phyloP scores from a whole-genome alignment of 208 protist genomes.

The Strigomonas culicis region DNA sequence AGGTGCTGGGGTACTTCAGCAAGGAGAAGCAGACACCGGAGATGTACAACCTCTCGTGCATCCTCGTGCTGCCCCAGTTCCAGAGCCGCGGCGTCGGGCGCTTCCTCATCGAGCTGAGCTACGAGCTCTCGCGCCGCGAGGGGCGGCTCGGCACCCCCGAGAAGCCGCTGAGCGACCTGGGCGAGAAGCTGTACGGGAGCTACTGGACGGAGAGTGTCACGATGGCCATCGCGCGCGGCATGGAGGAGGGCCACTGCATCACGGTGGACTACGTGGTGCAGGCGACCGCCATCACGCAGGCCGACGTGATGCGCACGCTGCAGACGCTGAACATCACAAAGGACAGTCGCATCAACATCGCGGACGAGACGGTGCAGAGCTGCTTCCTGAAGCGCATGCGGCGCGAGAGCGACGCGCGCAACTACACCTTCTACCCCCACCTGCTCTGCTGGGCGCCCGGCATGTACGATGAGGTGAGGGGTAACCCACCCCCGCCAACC shows the following conservation, averaged over 20 bases:
- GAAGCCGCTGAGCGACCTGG: constrained; percentile 99
- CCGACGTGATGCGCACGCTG: constrained; percentile 69
- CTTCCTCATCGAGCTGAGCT: constrained; percentile 98
- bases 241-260: constrained; percentile 72
- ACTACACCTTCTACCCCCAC: constrained; percentile 83
- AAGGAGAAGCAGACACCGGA: constrained; percentile 97
- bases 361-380: constrained; percentile 69
- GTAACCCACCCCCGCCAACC: constrained; percentile 13
- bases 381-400: constrained; percentile 70
- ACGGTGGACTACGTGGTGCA: constrained; percentile 81
- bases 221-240: constrained; percentile 55
- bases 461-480: constrained; percentile 61
- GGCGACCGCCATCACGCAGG: constrained; percentile 73
- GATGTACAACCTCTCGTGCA: constrained; percentile 99
- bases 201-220: constrained; percentile 95
- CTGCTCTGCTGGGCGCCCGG: constrained; percentile 81
- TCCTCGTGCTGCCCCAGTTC: constrained; percentile 97
- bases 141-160: constrained; percentile 97
- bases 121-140: constrained; percentile 97
- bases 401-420: constrained; percentile 62
- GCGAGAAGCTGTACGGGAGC: constrained; percentile 90
- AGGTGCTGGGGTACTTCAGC: constrained; percentile 99
- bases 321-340: constrained; percentile 59
- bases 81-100: constrained; percentile 97
- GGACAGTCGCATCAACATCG: constrained; percentile 69